These are phyloP conservation scores for Taxillus chinensis DNA, from an alignment of 164 flowering plant species.

Conservation along the genomic window DNA sequence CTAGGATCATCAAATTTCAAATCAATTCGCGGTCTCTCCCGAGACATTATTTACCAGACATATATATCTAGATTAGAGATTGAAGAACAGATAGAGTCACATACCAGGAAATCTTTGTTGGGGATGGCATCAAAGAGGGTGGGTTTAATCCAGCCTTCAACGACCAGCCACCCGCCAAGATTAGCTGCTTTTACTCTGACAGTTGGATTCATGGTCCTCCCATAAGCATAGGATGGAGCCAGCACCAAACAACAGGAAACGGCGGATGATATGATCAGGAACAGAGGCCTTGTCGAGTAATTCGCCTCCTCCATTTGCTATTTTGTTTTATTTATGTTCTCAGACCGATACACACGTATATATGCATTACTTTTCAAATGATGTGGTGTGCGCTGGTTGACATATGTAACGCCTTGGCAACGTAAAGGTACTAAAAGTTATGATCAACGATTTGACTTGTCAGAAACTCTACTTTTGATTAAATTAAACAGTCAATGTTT, in stretches of 20 bases:
- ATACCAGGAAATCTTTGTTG: conserved; percentile 33
- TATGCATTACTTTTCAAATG: no score
- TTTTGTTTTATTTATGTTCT: no score
- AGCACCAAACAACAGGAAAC: background rate
- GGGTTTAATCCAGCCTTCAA: conserved; percentile 41
- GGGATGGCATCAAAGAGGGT: conserved; percentile 38
- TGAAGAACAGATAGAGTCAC: conserved; percentile 2
- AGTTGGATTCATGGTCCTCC: conserved; percentile 6
- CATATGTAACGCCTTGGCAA: no score
- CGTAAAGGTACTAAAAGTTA: no score
- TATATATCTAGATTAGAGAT: background rate
- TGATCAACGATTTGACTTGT: no score
- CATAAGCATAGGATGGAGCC: conserved; percentile 1
- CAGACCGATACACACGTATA: no score
- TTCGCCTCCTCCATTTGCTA: background rate
- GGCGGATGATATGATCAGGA: background rate
- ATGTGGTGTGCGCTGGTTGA: no score
- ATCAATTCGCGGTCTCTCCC: no score
- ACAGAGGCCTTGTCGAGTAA: background rate
- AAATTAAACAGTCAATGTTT: no score
- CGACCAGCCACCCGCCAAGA: conserved; percentile 43
- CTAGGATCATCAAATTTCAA: conserved; percentile 12
- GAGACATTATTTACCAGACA: background rate
- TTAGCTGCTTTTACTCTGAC: conserved; percentile 28
- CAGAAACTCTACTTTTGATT: no score